phyloP scores from a whole-genome alignment of 495 filamentous ascomycete species.

The Penicillium chermesinum region DNA sequence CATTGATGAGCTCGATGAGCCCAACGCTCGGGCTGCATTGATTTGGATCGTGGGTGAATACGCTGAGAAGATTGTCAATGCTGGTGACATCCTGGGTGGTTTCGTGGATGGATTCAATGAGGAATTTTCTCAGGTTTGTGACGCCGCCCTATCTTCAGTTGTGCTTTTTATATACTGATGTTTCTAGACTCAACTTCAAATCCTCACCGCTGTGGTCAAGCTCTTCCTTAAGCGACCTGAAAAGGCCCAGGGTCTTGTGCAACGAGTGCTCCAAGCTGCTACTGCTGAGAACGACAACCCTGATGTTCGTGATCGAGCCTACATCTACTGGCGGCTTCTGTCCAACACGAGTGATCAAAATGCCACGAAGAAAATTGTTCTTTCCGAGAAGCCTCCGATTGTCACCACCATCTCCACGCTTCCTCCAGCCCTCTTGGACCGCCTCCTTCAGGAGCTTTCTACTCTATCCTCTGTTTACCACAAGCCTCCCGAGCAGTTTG shows the following conservation, averaged over 20 bases:
- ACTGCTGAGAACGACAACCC: conserved; percentile 96
- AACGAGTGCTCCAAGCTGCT: conserved; percentile 86
- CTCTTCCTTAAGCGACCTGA: conserved; percentile 95
- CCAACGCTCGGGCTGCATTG: conserved; percentile 81
- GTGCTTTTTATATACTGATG: neutral
- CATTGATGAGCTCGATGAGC: conserved; percentile 95
- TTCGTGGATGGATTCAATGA: conserved; percentile 92
- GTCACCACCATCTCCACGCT: conserved; percentile 87
- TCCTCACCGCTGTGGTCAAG: conserved; percentile 93
- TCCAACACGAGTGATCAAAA: conserved; percentile 76
- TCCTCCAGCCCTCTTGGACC: conserved; percentile 75
- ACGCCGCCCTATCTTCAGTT: neutral
- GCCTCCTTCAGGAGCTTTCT: conserved; percentile 84
- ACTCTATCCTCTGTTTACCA: conserved; percentile 98
- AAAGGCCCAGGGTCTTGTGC: conserved; percentile 85
- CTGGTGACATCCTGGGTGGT: conserved; percentile 77
- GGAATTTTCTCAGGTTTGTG: conserved; percentile 74
- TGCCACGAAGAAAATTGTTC: conserved; percentile 81
- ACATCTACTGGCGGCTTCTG: conserved; percentile 97
- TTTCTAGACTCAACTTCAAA: conserved; percentile 80
- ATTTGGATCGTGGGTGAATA: conserved; percentile 99
- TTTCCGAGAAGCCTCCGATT: conserved; percentile 92
- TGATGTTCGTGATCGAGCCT: conserved; percentile 92
- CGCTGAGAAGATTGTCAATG: conserved; percentile 97
- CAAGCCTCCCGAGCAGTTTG: conserved; percentile 93